Evolutionary conservation across 1,284 basidiomycete species (phyloP).

Genomic region (Irpex lacteus): DNA sequence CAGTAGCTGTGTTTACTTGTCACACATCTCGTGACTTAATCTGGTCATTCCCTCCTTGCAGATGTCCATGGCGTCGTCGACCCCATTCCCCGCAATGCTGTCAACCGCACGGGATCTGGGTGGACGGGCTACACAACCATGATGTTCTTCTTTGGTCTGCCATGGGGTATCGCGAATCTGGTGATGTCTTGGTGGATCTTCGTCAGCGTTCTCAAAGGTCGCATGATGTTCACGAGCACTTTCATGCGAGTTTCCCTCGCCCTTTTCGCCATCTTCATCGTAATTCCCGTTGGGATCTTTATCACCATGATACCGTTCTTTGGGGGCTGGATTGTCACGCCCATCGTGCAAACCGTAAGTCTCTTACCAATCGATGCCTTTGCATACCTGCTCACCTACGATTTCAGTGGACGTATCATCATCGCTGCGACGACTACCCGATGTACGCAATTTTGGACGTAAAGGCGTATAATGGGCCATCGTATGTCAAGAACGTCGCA

Average conservation of each 20-base stretch:
- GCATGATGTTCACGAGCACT: not conserved
- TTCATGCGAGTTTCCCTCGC: not conserved
- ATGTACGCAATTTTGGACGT: constrained; percentile 16
- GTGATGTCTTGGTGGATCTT: not conserved
- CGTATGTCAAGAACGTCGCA: constrained; percentile 11
- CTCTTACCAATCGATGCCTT: not conserved
- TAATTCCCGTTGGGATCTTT: not conserved
- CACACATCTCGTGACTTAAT: not conserved
- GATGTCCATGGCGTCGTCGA: constrained; percentile 8
- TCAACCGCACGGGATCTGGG: constrained; percentile 2
- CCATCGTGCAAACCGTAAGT: constrained; percentile 8
- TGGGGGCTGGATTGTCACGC: constrained; percentile 11
- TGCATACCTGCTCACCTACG: not conserved
- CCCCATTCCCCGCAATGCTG: constrained; percentile 13
- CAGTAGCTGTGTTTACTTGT: too few relatives aligned
- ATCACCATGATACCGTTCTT: constrained; percentile 11
- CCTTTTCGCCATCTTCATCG: constrained; percentile 3
- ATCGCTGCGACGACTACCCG: constrained; percentile 14
- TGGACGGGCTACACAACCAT: constrained; percentile 6
- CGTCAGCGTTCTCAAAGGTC: not conserved
- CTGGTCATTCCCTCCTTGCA: not conserved
- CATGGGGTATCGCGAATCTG: constrained; percentile 7
- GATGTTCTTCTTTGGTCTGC: constrained; percentile 16
- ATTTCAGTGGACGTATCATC: constrained; percentile 12
- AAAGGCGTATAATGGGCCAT: constrained; percentile 9